phyloP scores from a whole-genome alignment of 768 basidiomycete genomes.

The Mycena maculata region DNA sequence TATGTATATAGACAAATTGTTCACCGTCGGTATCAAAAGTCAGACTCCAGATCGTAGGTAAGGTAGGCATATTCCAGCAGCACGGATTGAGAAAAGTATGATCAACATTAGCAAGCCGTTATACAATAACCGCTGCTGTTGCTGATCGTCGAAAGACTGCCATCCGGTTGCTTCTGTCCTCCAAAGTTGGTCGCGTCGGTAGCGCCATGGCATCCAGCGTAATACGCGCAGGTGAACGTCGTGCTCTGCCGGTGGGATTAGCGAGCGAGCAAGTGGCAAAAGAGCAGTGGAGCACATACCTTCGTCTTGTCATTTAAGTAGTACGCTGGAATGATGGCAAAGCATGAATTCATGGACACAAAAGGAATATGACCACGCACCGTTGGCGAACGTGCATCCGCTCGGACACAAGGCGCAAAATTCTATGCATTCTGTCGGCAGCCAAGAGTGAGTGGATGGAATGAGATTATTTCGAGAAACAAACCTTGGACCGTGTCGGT shows the following conservation, averaged over 20 bases:
- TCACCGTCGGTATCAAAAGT: too few species aligned
- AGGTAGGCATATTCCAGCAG: too few species aligned
- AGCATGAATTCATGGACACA: not conserved
- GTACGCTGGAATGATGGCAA: not conserved
- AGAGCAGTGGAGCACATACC: not conserved
- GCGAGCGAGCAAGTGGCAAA: not conserved
- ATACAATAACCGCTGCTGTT: too few species aligned
- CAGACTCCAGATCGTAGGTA: too few species aligned
- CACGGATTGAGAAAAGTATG: too few species aligned
- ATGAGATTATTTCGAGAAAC: not conserved
- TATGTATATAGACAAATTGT: too few species aligned
- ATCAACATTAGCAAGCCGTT: too few species aligned
- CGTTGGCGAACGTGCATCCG: constrained; percentile 20
- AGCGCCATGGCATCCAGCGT: constrained; percentile 26
- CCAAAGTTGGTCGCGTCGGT: constrained; percentile 32
- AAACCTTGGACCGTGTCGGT: constrained; percentile 32
- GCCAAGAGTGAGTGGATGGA: not conserved
- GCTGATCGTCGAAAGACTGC: constrained; percentile 25
- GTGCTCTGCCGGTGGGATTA: not conserved
- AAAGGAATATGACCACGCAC: not conserved
- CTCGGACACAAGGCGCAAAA: constrained; percentile 16
- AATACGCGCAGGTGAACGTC: constrained; percentile 28
- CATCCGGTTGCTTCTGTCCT: constrained; percentile 29
- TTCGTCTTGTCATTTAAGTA: constrained; percentile 5
- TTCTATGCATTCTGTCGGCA: constrained; percentile 21